A percentile compares a stretch with the other conserved stretches of the same genome.
Evolutionary conservation across 345 rosid genomes (phyloP).

Genomic region (Rhizophora mangle): DNA sequence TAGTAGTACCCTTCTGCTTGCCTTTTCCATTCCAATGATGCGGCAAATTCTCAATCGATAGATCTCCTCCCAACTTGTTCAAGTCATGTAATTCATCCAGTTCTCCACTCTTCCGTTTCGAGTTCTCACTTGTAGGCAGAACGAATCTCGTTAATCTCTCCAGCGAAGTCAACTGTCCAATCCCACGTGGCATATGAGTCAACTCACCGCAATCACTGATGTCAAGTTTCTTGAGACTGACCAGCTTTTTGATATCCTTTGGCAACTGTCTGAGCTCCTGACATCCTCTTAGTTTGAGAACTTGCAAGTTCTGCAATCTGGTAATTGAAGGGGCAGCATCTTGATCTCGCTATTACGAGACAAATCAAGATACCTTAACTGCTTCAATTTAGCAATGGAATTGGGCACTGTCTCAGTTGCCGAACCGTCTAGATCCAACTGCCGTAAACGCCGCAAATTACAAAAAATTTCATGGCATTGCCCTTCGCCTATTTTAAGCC

Average conservation of each 20-base stretch:
- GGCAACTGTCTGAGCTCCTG: too few species aligned
- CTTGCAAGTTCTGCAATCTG: too few species aligned
- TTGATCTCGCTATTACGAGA: neutral
- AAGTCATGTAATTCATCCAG: too few species aligned
- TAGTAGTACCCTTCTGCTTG: too few species aligned
- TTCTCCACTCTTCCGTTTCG: too few species aligned
- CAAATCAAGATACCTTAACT: slow-evolving; percentile 22
- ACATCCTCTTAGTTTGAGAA: too few species aligned
- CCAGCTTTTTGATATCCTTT: neutral
- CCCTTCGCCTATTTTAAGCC: neutral
- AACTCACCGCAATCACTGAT: neutral
- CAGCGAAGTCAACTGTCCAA: slow-evolving; percentile 7
- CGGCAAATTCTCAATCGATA: too few species aligned
- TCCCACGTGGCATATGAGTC: slow-evolving; percentile 22
- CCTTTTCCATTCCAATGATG: too few species aligned
- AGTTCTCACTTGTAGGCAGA: too few species aligned
- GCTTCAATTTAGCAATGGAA: slow-evolving; percentile 14
- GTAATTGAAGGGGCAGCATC: slow-evolving; percentile 18
- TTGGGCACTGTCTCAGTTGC: slow-evolving; percentile 12
- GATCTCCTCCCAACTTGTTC: too few species aligned
- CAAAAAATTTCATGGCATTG: neutral
- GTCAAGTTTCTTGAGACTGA: slow-evolving; percentile 2
- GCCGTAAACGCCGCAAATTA: slow-evolving; percentile 9
- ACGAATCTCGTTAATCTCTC: too few species aligned
- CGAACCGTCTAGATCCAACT: neutral